These are phyloP conservation scores for Fusarium concolor DNA, from an alignment of 2,329 filamentous ascomycete species.

Conservation along the genomic window DNA sequence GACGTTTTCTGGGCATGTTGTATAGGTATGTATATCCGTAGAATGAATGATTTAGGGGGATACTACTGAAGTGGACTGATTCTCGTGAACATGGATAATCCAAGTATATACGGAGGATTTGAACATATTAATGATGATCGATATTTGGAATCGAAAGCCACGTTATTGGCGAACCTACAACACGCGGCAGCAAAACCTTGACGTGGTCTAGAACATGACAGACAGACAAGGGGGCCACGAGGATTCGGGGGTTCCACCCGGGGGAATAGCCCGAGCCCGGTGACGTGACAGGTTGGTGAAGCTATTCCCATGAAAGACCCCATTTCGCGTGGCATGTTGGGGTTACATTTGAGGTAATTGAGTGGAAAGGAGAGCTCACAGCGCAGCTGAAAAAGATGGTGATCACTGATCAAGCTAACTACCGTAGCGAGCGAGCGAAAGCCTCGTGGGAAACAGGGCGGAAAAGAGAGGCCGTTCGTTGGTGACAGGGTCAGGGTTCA, in stretches of 20 bases:
- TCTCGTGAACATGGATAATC: neutral
- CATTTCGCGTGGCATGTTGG: neutral
- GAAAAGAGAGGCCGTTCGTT: constrained; percentile 15
- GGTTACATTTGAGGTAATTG: neutral
- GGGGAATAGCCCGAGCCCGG: neutral
- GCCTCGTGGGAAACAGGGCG: constrained; percentile 22
- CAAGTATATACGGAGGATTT: too few relatives aligned
- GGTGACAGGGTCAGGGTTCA: neutral
- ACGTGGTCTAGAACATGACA: constrained; percentile 23
- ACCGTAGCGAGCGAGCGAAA: neutral
- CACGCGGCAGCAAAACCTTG: neutral
- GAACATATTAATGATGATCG: neutral
- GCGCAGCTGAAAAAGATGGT: neutral
- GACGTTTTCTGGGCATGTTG: too few relatives aligned
- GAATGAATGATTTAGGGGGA: too few relatives aligned
- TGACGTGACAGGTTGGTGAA: neutral
- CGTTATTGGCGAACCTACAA: neutral
- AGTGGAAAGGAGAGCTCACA: neutral
- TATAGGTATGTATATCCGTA: too few relatives aligned
- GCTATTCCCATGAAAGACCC: too few relatives aligned
- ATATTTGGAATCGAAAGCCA: constrained; percentile 16
- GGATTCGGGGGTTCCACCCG: constrained; percentile 26
- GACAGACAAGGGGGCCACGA: constrained; percentile 32
- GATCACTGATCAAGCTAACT: neutral
- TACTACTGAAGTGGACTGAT: neutral